Evolutionary conservation across 208 protist genomes (phyloP), one percentile per base, ranked within the genome.

Genomic region (Trypanosoma caninum): DNA sequence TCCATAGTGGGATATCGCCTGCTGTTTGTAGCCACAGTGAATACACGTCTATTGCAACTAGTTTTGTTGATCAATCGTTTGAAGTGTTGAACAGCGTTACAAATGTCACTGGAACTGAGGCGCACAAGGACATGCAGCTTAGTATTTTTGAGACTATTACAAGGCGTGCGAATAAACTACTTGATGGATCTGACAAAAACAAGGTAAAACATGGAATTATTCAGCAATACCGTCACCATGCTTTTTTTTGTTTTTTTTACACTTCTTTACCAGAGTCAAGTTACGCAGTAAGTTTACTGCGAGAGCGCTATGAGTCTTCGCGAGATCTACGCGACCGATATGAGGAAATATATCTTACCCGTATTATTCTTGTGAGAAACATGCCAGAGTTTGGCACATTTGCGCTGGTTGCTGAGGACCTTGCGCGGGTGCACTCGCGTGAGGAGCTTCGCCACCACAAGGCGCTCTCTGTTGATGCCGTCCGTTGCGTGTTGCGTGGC

Each of bases 171-270:
- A 72, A 80, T 58, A 46, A 54, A 23, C 65, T 78, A 7, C 44
- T 94, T 28, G 80, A 89, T 34, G 80, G 80, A 22, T 38, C 80
- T 48, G 73, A 80, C 53, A 72, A 72, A 30, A 63, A 58, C 13
- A 79, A 83, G 4, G 59, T 87, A 22, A 91, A 91, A 69, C 79
- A 72, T 28, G 77, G 76, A 22, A 90, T 87, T 53, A 78, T 95
- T 46, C 77, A 87, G 69, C 85, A 95, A 64, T 92, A 89, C 61
- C 85, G 89, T 23, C 89, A 95, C 46, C 89, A 95, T 56, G 78
- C 85, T 28, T 95, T 93, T 69, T 95, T 95, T 66, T 95, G 89
- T 60, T 74, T 81, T 50, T 84, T 93, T 51, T 95, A 83, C 69
- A 69, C 60, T 3, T 80, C 84, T 3, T 58, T 95, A 34, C 30